Evolutionary conservation across 1,284 basidiomycete genomes (phyloP).

Genomic region (Ganoderma multipileum): DNA sequence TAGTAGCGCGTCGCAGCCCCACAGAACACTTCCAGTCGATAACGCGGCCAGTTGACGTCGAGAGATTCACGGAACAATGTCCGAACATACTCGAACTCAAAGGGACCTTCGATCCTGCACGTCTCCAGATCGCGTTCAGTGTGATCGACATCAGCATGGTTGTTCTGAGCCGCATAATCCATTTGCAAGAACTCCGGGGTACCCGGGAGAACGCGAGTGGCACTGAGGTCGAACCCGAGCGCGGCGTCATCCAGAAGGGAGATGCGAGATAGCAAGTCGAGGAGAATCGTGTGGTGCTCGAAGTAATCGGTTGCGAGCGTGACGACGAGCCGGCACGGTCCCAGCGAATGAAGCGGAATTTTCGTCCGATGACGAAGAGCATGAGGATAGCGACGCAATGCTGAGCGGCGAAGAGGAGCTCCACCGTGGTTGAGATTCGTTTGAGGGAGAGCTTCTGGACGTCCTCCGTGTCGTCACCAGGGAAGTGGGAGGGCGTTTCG

Average conservation of each 20-base stretch:
- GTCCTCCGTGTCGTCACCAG: background rate
- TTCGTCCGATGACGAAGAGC: constrained; percentile 14
- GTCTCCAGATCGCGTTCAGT: background rate
- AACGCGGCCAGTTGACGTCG: background rate
- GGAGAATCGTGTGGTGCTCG: background rate
- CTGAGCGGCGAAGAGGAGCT: constrained; percentile 11
- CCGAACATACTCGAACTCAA: background rate
- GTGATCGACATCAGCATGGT: background rate
- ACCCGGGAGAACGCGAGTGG: background rate
- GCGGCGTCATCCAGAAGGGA: background rate
- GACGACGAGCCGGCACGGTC: constrained; percentile 12
- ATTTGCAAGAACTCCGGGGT: background rate
- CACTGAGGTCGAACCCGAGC: constrained; percentile 20
- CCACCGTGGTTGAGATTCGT: background rate
- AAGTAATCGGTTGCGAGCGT: constrained; percentile 17
- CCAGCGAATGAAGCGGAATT: constrained; percentile 17
- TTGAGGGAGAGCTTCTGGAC: background rate
- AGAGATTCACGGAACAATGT: background rate
- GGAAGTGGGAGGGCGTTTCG: too few relatives aligned
- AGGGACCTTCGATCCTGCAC: background rate
- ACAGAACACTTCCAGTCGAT: background rate
- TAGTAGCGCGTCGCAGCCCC: background rate
- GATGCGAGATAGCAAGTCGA: constrained; percentile 12
- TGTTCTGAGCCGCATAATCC: background rate
- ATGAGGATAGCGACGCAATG: constrained; percentile 12